Conservation (phyloP, 495 filamentous ascomycete genomes). For the Hypoxylon intermedium region DNA sequence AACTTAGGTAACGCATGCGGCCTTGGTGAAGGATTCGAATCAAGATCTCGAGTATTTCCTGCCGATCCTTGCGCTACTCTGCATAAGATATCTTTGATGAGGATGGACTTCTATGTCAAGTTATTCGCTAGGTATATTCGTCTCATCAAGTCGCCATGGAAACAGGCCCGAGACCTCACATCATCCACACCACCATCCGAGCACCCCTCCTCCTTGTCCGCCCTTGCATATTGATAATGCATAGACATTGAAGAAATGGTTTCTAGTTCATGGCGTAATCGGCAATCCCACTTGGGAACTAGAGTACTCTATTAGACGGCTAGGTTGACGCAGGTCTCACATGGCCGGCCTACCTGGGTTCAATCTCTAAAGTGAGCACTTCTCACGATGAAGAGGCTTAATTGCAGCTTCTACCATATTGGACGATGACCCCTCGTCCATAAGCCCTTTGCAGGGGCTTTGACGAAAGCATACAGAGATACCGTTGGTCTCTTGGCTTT, state of each 20-base stretch:
- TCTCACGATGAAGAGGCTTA: neutral
- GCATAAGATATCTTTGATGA: constrained; percentile 28
- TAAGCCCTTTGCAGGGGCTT: constrained; percentile 4
- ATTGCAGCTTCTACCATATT: constrained; percentile 5
- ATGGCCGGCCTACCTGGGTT: neutral
- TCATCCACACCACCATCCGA: constrained; percentile 27
- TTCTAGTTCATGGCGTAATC: constrained; percentile 21
- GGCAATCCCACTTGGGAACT: constrained; percentile 13
- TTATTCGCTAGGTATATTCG: constrained; percentile 25
- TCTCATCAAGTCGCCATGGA: constrained; percentile 29
- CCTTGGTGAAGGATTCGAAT: constrained; percentile 19
- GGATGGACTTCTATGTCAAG: constrained; percentile 18
- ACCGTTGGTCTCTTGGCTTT: constrained; percentile 15
- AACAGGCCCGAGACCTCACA: constrained; percentile 31
- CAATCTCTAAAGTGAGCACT: neutral
- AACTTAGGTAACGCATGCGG: constrained; percentile 1
- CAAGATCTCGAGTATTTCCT: constrained; percentile 18
- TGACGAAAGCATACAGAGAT: neutral
- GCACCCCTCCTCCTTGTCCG: constrained; percentile 27
- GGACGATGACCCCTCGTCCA: neutral
- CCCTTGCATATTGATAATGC: constrained; percentile 37
- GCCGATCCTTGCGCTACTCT: constrained; percentile 17
- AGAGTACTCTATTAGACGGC: neutral
- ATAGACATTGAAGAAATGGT: constrained; percentile 32
- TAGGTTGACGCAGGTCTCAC: neutral